Evolutionary conservation across 306 rosid species (phyloP), one percentile per base, ranked within the genome.

Genomic region (Sicyos baderoa): DNA sequence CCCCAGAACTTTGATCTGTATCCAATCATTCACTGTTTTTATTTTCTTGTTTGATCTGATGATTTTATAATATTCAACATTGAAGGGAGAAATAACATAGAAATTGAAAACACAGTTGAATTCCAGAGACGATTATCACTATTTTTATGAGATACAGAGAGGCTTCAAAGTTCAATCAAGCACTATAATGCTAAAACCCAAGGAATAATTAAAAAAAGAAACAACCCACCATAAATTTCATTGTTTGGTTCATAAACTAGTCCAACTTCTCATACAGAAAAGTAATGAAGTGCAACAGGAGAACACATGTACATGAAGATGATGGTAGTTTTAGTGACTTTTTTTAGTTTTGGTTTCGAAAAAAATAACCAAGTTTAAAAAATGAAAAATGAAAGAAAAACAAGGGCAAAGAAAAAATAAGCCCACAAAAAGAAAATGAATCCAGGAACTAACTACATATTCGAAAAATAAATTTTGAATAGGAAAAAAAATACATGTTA

Each of bases 1-100:
- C 71, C 88, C 72, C 63, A 87, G 93, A 75, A 92, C 76, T 80
- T 92, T 92, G 72, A 89, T 85, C 98, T 92, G 88, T 42, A 37
- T 63, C 59, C 23, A 49, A 23, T 23, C 2, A 59, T 68, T 49
- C 45, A 52, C n/a, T 48, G 49, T 27, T 35, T 42, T 17, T 2
- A 2, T 0, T 40, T n/a, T 63, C 17, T 37, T 32, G 48, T 32
- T 29, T 60, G 47, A 13, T 27, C 23, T 2, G 17, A 61, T 25
- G 68, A 35, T 37, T 18, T 62, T 9, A 14, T 17, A 40, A 63
- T 63, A 42, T 19, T 63, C 69, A 19, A 42, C 52, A 63, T 16
- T 35, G 1, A 60, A 16, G 17, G 9, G 48, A 25, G 45, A 58
- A 58, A 37, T 29, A 18, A 18, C 8, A 6, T 7, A 63, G 9